phyloP scores from a whole-genome alignment of 1,284 basidiomycete genomes.

The Puccinia triticina region DNA sequence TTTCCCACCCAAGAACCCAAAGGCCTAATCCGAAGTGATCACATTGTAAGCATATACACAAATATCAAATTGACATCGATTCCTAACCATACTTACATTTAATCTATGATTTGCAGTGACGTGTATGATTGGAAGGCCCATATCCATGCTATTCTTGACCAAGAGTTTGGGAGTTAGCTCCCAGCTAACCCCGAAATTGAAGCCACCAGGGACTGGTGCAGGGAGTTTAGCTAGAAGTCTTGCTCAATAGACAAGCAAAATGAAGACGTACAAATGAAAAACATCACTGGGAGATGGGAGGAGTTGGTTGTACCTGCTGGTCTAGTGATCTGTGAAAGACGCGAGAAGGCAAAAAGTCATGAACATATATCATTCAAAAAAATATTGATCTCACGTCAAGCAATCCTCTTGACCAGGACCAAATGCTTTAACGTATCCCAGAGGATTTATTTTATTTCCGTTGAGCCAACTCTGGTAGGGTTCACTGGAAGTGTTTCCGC shows the following conservation, averaged over 20 bases:
- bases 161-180: slow-evolving; percentile 57
- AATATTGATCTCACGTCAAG: slow-evolving; percentile 13
- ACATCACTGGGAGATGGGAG: slow-evolving; percentile 38
- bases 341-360: background rate
- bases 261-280: slow-evolving; percentile 38
- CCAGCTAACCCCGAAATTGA: slow-evolving; percentile 43
- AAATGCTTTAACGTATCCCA: slow-evolving; percentile 34
- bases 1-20: slow-evolving; percentile 65
- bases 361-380: background rate
- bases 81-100: slow-evolving; percentile 50
- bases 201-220: slow-evolving; percentile 39
- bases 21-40: slow-evolving; percentile 53
- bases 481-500: slow-evolving; percentile 25
- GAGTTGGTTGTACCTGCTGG: slow-evolving; percentile 25
- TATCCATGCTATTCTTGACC: slow-evolving; percentile 64
- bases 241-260: too few species aligned
- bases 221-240: background rate
- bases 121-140: slow-evolving; percentile 65
- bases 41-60: background rate
- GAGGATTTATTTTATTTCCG: slow-evolving; percentile 25
- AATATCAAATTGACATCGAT: background rate
- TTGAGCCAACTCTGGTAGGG: slow-evolving; percentile 38
- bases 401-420: slow-evolving; percentile 43
- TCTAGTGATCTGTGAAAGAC: slow-evolving; percentile 21
- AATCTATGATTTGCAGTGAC: slow-evolving; percentile 68